Evolutionary conservation across 2,329 filamentous ascomycete genomes (phyloP), one percentile per base, ranked within the genome.

Genomic region (Fusarium proliferatum): DNA sequence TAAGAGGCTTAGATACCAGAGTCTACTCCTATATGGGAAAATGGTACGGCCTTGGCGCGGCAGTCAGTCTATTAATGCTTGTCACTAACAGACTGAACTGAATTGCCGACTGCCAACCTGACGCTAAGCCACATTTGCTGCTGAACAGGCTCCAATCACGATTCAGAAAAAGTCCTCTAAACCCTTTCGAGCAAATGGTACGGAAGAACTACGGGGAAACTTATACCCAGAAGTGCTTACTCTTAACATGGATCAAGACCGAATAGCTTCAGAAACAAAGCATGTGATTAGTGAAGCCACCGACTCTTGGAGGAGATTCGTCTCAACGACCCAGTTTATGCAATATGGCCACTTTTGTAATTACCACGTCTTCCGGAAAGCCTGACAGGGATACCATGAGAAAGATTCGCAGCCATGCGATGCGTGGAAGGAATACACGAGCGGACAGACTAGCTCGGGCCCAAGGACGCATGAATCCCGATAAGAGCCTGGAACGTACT

Each of bases 291-390:
- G 6, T 17, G 12, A 13, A 19, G 6, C 1, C 1, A 4, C 4
- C 9, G 12, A 26, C 26, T 6, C 26, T 26, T 26, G 3, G 3
- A 30, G 4, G 6, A n/a, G 6, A 17, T 3, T 12, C 6, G 0
- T 0, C 5, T 9, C 9, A 10, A 1, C 10, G 28, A 21, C 4
- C 6, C 9, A 6, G 4, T 15, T 15, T 36, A 4, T 16, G 0
- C 6, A 12, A 9, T 0, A 53, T 53, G 51, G 23, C 7, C 1
- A 28, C 21, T 7, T 53, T 53, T n/a, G 51, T 53, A 2, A 23
- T 53, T 2, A 53, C 19, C 6, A 53, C 51, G 3, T 53, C 34
- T 0, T 5, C 34, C 5, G 23, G 9, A 1, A 53, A 53, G 9
- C 51, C 34, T 6, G 23, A 26, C 9, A 38, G 7, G 13, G 6